phyloP scores from a whole-genome alignment of 2,329 filamentous ascomycete genomes.

The Aspergillus glaucus region DNA sequence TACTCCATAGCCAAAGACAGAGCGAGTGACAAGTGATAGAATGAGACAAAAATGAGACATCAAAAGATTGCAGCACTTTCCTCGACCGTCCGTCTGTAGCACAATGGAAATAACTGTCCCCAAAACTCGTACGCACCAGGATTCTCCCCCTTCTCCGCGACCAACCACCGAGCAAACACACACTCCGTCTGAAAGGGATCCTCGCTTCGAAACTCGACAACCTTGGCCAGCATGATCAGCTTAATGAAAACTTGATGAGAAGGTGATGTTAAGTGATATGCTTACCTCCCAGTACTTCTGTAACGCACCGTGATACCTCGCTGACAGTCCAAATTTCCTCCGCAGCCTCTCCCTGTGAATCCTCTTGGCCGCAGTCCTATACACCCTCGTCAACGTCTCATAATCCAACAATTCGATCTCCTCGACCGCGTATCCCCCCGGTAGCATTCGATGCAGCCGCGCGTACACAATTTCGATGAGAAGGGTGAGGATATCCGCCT shows the following conservation, averaged over 20 bases:
- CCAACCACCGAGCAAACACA: slow-evolving; percentile 27
- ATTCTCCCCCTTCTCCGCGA: slow-evolving; percentile 17
- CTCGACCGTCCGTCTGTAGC: slow-evolving; percentile 25
- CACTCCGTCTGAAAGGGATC: slow-evolving; percentile 23
- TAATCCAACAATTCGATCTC: slow-evolving; percentile 10
- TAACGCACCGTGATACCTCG: slow-evolving; percentile 20
- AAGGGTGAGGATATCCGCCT: slow-evolving; percentile 30
- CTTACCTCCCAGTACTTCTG: slow-evolving; percentile 25
- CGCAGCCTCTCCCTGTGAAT: slow-evolving; percentile 17
- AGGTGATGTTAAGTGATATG: neutral
- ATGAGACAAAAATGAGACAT: neutral
- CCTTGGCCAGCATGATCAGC: slow-evolving; percentile 8
- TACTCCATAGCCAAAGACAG: too few relatives aligned
- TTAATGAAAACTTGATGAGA: neutral
- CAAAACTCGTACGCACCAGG: slow-evolving; percentile 24
- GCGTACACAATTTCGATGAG: slow-evolving; percentile 27
- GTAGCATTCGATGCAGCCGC: slow-evolving; percentile 17
- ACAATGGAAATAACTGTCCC: slow-evolving; percentile 27
- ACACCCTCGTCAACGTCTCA: slow-evolving; percentile 17
- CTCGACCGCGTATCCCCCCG: slow-evolving; percentile 13
- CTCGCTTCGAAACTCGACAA: slow-evolving; percentile 24
- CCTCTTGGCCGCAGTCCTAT: slow-evolving; percentile 19
- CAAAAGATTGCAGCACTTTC: slow-evolving; percentile 21
- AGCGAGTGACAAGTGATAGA: neutral
- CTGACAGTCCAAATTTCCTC: slow-evolving; percentile 19